These are phyloP conservation scores for Phytophthora syringae DNA, from an alignment of 352 stramenopile species.

Conservation along the genomic window DNA sequence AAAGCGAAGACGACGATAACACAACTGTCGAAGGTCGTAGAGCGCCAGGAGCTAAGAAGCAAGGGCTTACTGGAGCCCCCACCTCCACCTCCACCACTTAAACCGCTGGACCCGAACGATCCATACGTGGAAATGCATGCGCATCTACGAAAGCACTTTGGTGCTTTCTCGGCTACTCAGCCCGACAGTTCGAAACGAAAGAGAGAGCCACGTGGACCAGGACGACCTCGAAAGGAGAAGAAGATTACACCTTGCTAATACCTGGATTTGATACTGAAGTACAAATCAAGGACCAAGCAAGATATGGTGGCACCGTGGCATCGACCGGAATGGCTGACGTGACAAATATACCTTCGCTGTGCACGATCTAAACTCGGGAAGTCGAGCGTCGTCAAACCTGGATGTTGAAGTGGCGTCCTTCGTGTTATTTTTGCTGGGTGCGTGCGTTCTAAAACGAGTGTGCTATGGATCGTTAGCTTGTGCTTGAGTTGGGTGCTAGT, in stretches of 20 bases:
- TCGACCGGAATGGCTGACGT: too few relatives aligned
- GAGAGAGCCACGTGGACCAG: background rate
- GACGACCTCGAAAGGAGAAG: slow-evolving; percentile 7
- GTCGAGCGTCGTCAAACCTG: too few relatives aligned
- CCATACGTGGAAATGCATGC: slow-evolving; percentile 26
- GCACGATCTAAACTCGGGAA: slow-evolving; percentile 9
- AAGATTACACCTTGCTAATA: slow-evolving; percentile 1
- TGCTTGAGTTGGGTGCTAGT: slow-evolving; percentile 25
- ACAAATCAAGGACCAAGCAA: background rate
- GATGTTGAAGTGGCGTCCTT: slow-evolving; percentile 12
- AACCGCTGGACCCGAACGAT: slow-evolving; percentile 21
- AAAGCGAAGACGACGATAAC: slow-evolving; percentile 35
- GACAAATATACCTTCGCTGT: too few relatives aligned
- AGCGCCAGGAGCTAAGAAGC: slow-evolving; percentile 25
- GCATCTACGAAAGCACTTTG: slow-evolving; percentile 28
- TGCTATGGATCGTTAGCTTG: slow-evolving; percentile 35
- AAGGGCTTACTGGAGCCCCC: slow-evolving; percentile 18
- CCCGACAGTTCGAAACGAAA: background rate
- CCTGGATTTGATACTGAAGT: background rate
- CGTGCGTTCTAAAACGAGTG: slow-evolving; percentile 35
- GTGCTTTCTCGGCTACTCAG: slow-evolving; percentile 4
- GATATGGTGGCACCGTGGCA: background rate
- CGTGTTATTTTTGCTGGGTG: slow-evolving; percentile 33
- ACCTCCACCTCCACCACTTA: slow-evolving; percentile 20
- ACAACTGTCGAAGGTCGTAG: slow-evolving; percentile 28